Percentiles rank a stretch among this genome's conserved stretches.
Evolutionary conservation across 371 early-diverging fungal species (phyloP).

Genomic region (Coemansia sp.): DNA sequence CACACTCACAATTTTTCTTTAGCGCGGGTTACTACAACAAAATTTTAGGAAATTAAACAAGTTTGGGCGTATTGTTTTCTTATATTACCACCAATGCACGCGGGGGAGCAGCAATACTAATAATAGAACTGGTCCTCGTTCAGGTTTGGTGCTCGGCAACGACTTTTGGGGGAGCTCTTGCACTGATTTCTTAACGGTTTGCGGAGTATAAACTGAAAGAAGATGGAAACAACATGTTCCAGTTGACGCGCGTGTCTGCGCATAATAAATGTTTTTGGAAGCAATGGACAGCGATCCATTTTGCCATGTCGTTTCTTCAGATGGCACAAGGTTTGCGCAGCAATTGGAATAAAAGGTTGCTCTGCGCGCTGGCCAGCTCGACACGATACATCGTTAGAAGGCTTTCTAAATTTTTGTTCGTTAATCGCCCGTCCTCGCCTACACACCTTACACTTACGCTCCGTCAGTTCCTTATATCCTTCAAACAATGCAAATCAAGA

Average conservation of each 20-base stretch:
- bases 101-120: no score
- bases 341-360: neutral
- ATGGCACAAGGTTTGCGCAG: neutral
- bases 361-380: neutral
- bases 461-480: neutral
- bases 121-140: no score
- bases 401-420: neutral
- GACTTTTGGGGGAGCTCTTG: no score
- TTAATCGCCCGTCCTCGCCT: neutral
- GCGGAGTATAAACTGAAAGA: no score
- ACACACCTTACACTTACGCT: neutral
- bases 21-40: neutral
- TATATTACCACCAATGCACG: neutral
- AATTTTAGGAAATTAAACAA: neutral
- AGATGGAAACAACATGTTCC: no score
- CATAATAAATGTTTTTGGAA: neutral
- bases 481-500: slow-evolving; percentile 27
- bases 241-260: neutral
- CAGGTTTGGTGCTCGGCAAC: no score
- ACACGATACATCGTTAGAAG: neutral
- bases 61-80: neutral
- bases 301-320: neutral
- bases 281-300: no score
- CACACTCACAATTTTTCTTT: neutral
- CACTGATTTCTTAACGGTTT: no score